Percentiles rank a stretch among this genome's conserved stretches.
phyloP scores from a whole-genome alignment of 805 yeast genomes.

The Starmera dryadoides region DNA sequence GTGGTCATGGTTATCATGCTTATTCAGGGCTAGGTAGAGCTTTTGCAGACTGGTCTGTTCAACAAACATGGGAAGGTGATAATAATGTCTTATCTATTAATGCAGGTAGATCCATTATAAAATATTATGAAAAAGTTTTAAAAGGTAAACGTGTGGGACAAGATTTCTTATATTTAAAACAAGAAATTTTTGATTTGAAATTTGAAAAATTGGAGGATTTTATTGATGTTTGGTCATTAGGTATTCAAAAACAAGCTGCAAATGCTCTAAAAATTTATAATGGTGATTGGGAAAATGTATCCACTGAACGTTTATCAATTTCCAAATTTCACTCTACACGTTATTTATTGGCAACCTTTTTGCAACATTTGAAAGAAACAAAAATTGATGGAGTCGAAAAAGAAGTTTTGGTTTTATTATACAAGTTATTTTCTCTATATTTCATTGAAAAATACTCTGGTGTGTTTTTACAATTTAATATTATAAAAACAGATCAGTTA shows the following conservation, averaged over 20 bases:
- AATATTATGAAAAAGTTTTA: constrained; percentile 31
- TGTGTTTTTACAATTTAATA: constrained; percentile 57
- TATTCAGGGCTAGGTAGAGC: constrained; percentile 88
- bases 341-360: constrained; percentile 25
- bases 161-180: constrained; percentile 22
- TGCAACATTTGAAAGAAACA: constrained; percentile 18
- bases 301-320: constrained; percentile 29
- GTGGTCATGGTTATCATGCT: constrained; percentile 95
- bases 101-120: constrained; percentile 64
- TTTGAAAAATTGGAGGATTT: constrained; percentile 17
- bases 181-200: constrained; percentile 21
- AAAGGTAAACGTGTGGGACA: constrained; percentile 25
- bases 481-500: constrained; percentile 43
- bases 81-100: constrained; percentile 80
- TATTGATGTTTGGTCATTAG: constrained; percentile 26
- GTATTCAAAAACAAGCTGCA: constrained; percentile 20
- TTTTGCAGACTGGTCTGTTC: constrained; percentile 92
- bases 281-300: constrained; percentile 27
- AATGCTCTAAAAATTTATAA: constrained; percentile 22
- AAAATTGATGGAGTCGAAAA: constrained; percentile 29
- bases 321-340: constrained; percentile 35
- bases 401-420: constrained; percentile 44
- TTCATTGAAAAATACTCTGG: constrained; percentile 67
- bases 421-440: constrained; percentile 56
- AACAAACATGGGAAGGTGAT: constrained; percentile 98